Base-by-base conservation (phyloP, 139 green algal genomes). In the Ettlia oleoabundans region DNA sequence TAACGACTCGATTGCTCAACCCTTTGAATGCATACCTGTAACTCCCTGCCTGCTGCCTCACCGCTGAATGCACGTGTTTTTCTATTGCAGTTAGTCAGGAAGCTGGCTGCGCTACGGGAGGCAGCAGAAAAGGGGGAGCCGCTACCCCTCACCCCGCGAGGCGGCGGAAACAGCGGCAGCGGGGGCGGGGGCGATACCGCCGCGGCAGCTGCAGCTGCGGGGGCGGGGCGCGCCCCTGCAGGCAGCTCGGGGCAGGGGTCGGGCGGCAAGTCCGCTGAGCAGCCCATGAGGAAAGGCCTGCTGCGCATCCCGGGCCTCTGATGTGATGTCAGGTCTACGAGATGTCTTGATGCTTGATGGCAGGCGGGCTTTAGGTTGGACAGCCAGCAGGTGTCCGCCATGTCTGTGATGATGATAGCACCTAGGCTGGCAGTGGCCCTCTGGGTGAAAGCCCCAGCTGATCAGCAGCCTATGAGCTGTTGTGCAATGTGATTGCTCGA, bases 231-330 rank as follows among this genome's bases (percentile, higher is more conserved):
- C n/a, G n/a, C n/a, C n/a, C n/a, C n/a, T 43, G 64, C 32, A 32
- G 35, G 32, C 66, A 35, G 26, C 4, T 21, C 37, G 35, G 32
- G 22, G 18, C 37, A 32, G 37, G 66, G 15, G 42, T 33, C 70
- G 38, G 40, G 37, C 5, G 26, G 3, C 22, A 10, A 22, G 33
- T 22, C 10, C 5, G 41, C 41, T 26, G 28, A 24, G 15, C 55
- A 65, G 55, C 55, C 55, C 18, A 65, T 65, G 55, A 77, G 52
- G 70, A 77, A 77, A 19, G n/a, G 68, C 40, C 52, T 38, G 26
- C 21, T 77, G 26, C 70, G 70, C 43, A 62, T 77, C 42, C 70
- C 70, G 3, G 70, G 70, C 40, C 43, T 77, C 42, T 77, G 67
- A 75, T 26, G n/a, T n/a, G n/a, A n/a, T n/a, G n/a, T n/a, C n/a